Percentiles rank a stretch among this genome's conserved stretches.
These are phyloP conservation scores for Pyrenochaeta sp. DNA, from an alignment of 2,329 filamentous ascomycete species.

Conservation along the genomic window DNA sequence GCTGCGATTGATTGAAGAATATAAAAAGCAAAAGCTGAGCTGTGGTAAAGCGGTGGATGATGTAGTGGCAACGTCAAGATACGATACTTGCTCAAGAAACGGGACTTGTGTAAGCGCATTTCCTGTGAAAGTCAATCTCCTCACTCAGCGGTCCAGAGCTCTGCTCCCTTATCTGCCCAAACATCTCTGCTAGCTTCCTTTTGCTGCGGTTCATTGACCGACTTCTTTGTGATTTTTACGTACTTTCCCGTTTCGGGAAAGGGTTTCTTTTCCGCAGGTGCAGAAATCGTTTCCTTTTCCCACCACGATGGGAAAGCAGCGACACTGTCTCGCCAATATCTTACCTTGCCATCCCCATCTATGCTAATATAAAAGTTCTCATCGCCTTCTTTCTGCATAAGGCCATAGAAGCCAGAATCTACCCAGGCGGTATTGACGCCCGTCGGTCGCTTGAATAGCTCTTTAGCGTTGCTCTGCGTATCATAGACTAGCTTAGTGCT, in stretches of 20 bases:
- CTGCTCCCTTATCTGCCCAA: constrained; percentile 14
- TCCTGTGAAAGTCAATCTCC: background rate
- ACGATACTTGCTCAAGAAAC: background rate
- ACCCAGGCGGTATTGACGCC: constrained; percentile 16
- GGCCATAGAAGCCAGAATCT: constrained; percentile 21
- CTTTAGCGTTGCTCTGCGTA: constrained; percentile 32
- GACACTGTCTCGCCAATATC: constrained; percentile 30
- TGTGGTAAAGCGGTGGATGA: background rate
- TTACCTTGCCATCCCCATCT: constrained; percentile 34
- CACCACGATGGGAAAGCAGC: constrained; percentile 20
- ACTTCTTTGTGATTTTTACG: constrained; percentile 24
- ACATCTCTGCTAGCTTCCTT: background rate
- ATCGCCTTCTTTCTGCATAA: constrained; percentile 13
- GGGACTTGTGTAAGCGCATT: background rate
- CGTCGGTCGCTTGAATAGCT: constrained; percentile 32
- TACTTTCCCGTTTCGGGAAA: constrained; percentile 29
- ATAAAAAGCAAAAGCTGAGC: constrained; percentile 3
- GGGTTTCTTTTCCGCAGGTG: background rate
- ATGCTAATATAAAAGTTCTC: constrained; percentile 30
- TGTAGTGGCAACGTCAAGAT: background rate
- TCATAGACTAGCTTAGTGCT: constrained; percentile 36
- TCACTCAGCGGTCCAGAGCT: constrained; percentile 15
- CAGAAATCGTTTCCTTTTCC: constrained; percentile 16
- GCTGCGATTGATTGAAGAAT: background rate
- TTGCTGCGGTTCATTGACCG: background rate